Base-by-base conservation (phyloP, 441 rosid genomes). In the California macrophylla region DNA sequence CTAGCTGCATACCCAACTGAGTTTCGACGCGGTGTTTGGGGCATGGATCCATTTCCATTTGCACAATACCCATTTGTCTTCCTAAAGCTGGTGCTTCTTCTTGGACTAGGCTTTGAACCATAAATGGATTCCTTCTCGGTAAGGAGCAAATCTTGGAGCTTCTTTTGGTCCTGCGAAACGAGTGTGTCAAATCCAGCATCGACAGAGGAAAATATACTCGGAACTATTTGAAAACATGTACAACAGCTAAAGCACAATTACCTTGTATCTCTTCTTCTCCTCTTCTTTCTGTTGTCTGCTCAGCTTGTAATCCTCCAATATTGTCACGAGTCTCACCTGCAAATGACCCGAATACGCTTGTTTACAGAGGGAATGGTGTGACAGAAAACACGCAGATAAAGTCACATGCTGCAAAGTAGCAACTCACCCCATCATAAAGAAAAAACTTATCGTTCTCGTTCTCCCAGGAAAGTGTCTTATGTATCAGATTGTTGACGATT, bases 101-200 rank as follows among this genome's bases (percentile, higher is more conserved):
- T 80, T 26, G 98, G 96, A 81, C 92, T 90, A 6, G 98, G 97
- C 78, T 84, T 92, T 64, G 98, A 92, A 54, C 99, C 98, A 72
- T 95, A 95, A n/a, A 87, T 85, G 42, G 89, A 71, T 87, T 92
- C 98, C 81, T 88, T 92, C 82, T 87, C 94, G 0, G 85, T 87
- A 66, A 89, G 78, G 50, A 89, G 79, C 69, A 90, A 86, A 89
- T 95, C 98, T 76, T 88, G 99, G 72, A 90, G 83, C 85, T 95
- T 95, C 87, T 95, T 95, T 77, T 95, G 97, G 82, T 92, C 96
- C 98, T 95, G 78, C 60, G 40, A 71, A 75, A 72, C 8, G n/a
- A 30, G 42, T 61, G 10, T 50, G 56, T 47, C 29, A 60, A 25
- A 60, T 60, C 64, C 3, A 60, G 6, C 61, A 20, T 54, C 26